Evolutionary conservation across 2,329 filamentous ascomycete genomes (phyloP).

Genomic region (Fusarium ramigenum): DNA sequence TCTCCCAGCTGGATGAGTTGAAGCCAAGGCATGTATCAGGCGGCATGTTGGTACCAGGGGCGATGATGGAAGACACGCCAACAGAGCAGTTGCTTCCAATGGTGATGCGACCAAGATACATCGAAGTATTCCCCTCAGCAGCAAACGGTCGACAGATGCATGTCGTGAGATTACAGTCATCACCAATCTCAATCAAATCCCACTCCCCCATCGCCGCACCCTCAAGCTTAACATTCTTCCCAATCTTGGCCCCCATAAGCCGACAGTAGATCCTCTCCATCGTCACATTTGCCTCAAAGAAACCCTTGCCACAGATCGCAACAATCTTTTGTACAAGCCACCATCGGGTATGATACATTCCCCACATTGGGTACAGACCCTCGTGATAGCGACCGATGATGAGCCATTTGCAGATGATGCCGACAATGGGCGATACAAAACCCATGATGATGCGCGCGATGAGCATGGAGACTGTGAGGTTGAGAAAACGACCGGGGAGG

Average conservation of each 20-base stretch:
- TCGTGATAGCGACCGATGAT: neutral
- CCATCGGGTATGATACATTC: constrained; percentile 10
- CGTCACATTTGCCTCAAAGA: neutral
- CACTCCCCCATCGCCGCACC: neutral
- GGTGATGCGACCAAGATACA: constrained; percentile 9
- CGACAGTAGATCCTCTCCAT: neutral
- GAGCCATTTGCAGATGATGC: constrained; percentile 2
- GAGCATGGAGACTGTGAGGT: neutral
- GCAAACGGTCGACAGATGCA: neutral
- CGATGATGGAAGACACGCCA: neutral
- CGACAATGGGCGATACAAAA: neutral
- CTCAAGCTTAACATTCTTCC: neutral
- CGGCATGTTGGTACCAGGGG: neutral
- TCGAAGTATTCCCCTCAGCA: constrained; percentile 3
- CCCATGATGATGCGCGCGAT: neutral
- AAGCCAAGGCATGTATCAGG: constrained; percentile 1
- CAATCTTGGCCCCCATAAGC: neutral
- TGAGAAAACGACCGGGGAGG: neutral
- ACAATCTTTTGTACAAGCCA: constrained; percentile 18
- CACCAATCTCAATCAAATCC: neutral
- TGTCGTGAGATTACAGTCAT: neutral
- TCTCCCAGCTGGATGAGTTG: constrained; percentile 14
- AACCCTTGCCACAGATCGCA: neutral
- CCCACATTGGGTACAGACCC: constrained; percentile 5
- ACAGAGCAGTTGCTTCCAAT: neutral